Conservation (phyloP, 139 green algal species). For the Chlamydomonas sphaeroides region DNA sequence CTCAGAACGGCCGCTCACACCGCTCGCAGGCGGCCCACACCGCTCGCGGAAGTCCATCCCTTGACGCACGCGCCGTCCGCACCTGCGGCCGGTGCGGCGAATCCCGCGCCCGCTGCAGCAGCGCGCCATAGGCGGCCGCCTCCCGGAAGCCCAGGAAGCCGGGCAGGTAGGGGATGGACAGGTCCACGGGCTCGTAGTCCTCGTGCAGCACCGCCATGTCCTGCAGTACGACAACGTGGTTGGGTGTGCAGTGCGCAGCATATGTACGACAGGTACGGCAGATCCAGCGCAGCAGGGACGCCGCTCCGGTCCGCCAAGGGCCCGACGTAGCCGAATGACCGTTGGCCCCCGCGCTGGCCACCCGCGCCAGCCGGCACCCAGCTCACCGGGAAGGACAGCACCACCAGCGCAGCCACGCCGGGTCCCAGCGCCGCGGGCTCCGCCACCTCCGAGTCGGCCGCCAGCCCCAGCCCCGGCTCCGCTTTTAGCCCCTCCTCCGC, state of each 20-base stretch:
- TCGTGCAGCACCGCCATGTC: constrained; percentile 60
- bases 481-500: neutral
- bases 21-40: too few species aligned
- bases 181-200: constrained; percentile 53
- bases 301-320: too few species aligned
- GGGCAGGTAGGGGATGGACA: constrained; percentile 48
- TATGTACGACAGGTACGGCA: neutral
- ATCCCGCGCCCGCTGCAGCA: constrained; percentile 1
- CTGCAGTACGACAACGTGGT: constrained; percentile 33
- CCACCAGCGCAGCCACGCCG: constrained; percentile 26
- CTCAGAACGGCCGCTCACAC: too few species aligned
- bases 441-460: neutral
- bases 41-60: too few species aligned
- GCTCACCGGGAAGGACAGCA: constrained; percentile 13
- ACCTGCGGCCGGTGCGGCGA: constrained; percentile 22
- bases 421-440: neutral
- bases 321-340: too few species aligned
- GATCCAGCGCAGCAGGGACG: too few species aligned
- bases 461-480: neutral
- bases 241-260: neutral
- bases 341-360: too few species aligned
- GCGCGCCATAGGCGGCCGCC: constrained; percentile 13
- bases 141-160: constrained; percentile 58
- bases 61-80: neutral
- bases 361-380: too few species aligned